phyloP scores from a whole-genome alignment of 139 green algal genomes.

The Chara braunii region DNA sequence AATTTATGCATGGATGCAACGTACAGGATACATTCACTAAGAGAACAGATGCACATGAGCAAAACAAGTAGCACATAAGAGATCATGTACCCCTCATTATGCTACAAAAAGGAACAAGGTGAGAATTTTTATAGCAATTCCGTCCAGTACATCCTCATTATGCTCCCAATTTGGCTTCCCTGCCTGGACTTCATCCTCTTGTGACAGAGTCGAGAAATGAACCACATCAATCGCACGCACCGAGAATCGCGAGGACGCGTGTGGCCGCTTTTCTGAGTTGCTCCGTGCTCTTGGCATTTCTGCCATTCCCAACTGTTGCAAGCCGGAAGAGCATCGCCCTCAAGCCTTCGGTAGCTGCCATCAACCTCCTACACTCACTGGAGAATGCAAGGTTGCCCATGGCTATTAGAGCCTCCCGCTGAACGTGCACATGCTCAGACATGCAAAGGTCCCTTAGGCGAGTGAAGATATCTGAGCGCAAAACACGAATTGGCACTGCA shows the following conservation, averaged over 20 bases:
- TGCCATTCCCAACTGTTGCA: no score
- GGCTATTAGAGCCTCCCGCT: conserved; percentile 18
- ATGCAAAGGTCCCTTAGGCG: conserved; percentile 19
- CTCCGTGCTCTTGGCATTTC: background rate
- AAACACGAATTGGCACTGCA: background rate
- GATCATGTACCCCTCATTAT: no score
- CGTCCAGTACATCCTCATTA: no score
- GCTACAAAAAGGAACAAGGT: no score
- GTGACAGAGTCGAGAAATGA: background rate
- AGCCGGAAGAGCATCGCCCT: conserved; percentile 12
- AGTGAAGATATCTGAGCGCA: conserved; percentile 1
- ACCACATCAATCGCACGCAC: conserved; percentile 22
- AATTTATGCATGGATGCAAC: no score
- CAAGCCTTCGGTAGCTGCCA: conserved; percentile 17
- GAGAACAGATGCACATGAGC: no score
- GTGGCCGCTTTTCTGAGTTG: conserved; percentile 41
- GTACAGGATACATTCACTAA: no score
- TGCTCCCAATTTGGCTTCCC: background rate
- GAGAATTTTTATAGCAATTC: no score
- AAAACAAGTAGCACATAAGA: no score
- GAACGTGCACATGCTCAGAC: conserved; percentile 18
- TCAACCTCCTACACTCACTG: conserved; percentile 11
- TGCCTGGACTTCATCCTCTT: background rate
- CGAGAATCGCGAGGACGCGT: conserved; percentile 65
- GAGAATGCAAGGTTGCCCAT: conserved; percentile 40